Percentiles rank a stretch among this genome's conserved stretches.
Evolutionary conservation across 2,329 filamentous ascomycete genomes (phyloP).

Genomic region (Teratosphaeria viscida): DNA sequence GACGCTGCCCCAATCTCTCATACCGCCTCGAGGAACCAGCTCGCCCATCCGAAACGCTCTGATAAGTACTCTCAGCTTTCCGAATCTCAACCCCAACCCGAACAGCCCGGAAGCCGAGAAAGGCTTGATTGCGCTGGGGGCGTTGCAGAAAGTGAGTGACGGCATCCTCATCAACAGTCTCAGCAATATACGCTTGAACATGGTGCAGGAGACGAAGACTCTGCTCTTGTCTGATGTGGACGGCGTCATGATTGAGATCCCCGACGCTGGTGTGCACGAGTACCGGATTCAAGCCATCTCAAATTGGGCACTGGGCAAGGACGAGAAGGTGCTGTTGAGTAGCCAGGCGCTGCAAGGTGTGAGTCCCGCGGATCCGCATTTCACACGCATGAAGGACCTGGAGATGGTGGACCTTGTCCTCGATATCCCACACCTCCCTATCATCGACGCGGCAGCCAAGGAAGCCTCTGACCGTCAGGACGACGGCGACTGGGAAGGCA

Average conservation of each 20-base stretch:
- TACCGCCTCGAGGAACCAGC: slow-evolving; percentile 70
- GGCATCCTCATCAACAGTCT: slow-evolving; percentile 52
- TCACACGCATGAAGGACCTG: slow-evolving; percentile 64
- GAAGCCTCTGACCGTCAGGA: neutral
- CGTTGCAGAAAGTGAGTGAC: slow-evolving; percentile 47
- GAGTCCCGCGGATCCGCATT: slow-evolving; percentile 71
- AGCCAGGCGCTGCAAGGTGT: slow-evolving; percentile 57
- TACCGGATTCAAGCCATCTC: slow-evolving; percentile 75
- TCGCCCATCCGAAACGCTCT: slow-evolving; percentile 58
- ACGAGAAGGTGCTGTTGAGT: slow-evolving; percentile 76
- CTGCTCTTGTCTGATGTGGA: slow-evolving; percentile 21
- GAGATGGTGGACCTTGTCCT: slow-evolving; percentile 65
- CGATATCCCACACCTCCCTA: slow-evolving; percentile 29
- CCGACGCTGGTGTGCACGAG: slow-evolving; percentile 28
- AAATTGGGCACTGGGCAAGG: slow-evolving; percentile 68
- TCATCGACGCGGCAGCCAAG: neutral
- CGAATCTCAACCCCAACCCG: slow-evolving; percentile 30
- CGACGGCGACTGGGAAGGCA: neutral
- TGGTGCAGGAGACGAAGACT: slow-evolving; percentile 52
- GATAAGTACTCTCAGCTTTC: slow-evolving; percentile 61
- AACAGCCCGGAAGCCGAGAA: neutral
- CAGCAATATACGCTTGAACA: slow-evolving; percentile 51
- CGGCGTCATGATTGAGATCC: slow-evolving; percentile 13
- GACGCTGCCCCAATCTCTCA: slow-evolving; percentile 68
- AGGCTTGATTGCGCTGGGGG: slow-evolving; percentile 22